Conservation (phyloP, 177 flowering plant genomes). For the Telopea speciosissima region DNA sequence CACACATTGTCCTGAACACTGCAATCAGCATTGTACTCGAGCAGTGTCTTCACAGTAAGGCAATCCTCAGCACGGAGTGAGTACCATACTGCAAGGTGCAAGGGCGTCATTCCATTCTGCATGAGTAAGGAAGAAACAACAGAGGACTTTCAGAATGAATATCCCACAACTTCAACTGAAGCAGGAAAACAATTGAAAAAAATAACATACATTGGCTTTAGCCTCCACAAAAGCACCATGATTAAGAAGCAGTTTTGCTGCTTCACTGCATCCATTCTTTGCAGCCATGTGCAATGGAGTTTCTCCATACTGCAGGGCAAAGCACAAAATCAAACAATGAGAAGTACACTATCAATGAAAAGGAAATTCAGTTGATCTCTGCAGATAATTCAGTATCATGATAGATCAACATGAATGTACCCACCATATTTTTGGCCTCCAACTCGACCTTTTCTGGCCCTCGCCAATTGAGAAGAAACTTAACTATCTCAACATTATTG, state of each 20-base stretch:
- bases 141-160: neutral
- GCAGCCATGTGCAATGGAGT: conserved; percentile 99
- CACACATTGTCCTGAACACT: conserved; percentile 72
- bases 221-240: conserved; percentile 84
- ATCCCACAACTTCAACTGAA: neutral
- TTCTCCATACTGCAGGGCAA: conserved; percentile 78
- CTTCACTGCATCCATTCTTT: conserved; percentile 86
- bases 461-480: conserved; percentile 58
- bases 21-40: conserved; percentile 83
- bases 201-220: conserved; percentile 66
- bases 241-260: conserved; percentile 71
- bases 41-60: conserved; percentile 67
- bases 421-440: conserved; percentile 93
- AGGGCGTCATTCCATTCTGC: conserved; percentile 99
- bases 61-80: conserved; percentile 63
- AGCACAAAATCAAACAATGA: neutral
- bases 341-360: neutral
- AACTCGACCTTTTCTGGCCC: conserved; percentile 70
- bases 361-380: neutral
- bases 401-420: conserved; percentile 3
- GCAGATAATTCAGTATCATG: neutral
- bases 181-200: neutral
- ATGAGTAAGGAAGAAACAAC: neutral
- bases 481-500: conserved; percentile 62
- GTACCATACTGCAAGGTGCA: conserved; percentile 96